Evolutionary conservation across 805 yeast species (phyloP), one percentile per base, ranked within the genome.

Genomic region (Clavispora phyllophila): DNA sequence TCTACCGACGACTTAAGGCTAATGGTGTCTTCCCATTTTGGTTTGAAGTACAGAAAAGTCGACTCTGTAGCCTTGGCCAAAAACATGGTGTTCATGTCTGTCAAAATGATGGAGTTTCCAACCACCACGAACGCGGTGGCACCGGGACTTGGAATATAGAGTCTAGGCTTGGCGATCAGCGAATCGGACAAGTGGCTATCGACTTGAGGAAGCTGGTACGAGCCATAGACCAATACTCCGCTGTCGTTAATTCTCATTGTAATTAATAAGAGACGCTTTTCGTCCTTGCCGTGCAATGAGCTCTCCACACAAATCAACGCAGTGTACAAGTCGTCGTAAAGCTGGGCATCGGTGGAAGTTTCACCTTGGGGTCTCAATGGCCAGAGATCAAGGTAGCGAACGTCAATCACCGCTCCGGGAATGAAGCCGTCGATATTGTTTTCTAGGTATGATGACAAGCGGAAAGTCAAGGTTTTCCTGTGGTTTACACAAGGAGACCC

Each of bases 1-100:
- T 68, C 58, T 5, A 81, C 71, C 14, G 72, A 69, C 1, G 70
- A 46, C 46, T 78, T 79, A 49, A 90, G 75, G 5, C 72, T 64
- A 10, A 90, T 69, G 10, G 78, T 67, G 58, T 91, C 97, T 60
- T 89, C 96, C 96, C 96, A 90, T 52, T 82, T 74, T 3, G 78
- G 72, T 38, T 57, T 60, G 45, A 66, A 60, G 48, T 63, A 67
- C 36, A 53, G 56, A 19, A 49, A 43, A 18, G 49, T 49, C 2
- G 61, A 40, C 8, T 48, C 39, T 17, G 47, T 35, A 0, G 58
- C 41, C 20, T 55, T 54, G 10, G 58, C 56, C 39, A 60, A 62
- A 3, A 60, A 62, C 3, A 66, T 55, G 18, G 62, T 53, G 36
- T 76, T 68, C 9, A 83, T 66, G 51, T 86, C 95, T 1, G 85